Evolutionary conservation across 495 filamentous ascomycete species (phyloP), one percentile per base, ranked within the genome.

Genomic region (Penicillium tannophilum): DNA sequence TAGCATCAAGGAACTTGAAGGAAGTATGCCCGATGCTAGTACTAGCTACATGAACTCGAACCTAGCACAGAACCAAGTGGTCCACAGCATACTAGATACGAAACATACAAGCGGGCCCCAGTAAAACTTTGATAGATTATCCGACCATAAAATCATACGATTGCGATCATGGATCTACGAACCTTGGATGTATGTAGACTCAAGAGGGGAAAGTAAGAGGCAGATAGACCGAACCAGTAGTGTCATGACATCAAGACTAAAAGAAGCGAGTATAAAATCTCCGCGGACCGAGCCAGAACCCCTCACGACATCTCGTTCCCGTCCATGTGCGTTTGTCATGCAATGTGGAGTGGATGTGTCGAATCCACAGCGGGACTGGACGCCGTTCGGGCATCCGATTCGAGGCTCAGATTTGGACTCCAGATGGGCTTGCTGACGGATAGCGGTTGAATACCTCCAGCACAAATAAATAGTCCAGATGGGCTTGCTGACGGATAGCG

Each of bases 281-380:
- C 30, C 30, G 26, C 23, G 36, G 19, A 23, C 52, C 41, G 9
- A 36, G 33, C 33, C 33, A 8, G 44, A 52, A 39, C 42, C 55
- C 46, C 61, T 41, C 36, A 35, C 31, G 47, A 31, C 30, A 12
- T 52, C 46, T 54, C 48, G 31, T 56, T 60, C 43, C 33, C 23
- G 35, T 52, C 63, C 63, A 65, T 65, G 63, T 65, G 63, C 63
- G 63, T 63, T 60, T 53, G 9, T 17, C 54, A 33, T 59, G 59
- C 54, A 61, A 50, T 30, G 30, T 58, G 19, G 48, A 52, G 33
- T 61, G 41, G 58, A 63, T 55, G 44, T 60, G 55, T 63, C 60
- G 33, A 63, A 50, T 63, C 52, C 54, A 52, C 33, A 19, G 52
- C 41, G 48, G 58, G 57, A 23, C 20, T 39, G 24, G 36, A 30